Conservation (phyloP, 23 red algal species). For the Gracilaria caudata region DNA sequence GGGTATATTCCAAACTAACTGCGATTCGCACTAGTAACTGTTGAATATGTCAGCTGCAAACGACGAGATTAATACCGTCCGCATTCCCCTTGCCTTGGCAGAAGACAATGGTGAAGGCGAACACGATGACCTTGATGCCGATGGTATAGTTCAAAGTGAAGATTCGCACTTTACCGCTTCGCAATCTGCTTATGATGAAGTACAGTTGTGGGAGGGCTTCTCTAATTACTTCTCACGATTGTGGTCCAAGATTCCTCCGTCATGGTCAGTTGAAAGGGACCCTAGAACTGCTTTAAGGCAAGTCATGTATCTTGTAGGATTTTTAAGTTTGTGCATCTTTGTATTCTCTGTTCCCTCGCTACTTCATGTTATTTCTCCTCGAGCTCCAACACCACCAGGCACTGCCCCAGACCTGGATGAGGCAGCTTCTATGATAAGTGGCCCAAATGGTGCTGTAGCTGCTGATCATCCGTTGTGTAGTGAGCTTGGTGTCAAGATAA, state of each 20-base stretch:
- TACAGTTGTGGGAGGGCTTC: constrained; percentile 14
- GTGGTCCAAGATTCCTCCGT: constrained; percentile 36
- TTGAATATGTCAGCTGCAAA: neutral
- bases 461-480: constrained; percentile 83
- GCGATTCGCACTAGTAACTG: neutral
- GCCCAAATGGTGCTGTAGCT: constrained; percentile 83
- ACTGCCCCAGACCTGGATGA: constrained; percentile 56
- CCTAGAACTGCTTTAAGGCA: constrained; percentile 33
- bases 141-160: constrained; percentile 18
- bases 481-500: constrained; percentile 75
- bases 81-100: neutral
- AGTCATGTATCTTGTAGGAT: constrained; percentile 39
- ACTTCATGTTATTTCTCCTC: constrained; percentile 54
- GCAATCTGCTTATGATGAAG: neutral
- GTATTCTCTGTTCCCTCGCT: constrained; percentile 57
- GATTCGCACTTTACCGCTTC: neutral
- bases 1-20: neutral
- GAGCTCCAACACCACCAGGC: constrained; percentile 49
- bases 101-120: constrained; percentile 1
- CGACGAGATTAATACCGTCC: neutral
- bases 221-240: constrained; percentile 20
- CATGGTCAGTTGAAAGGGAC: constrained; percentile 56
- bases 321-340: constrained; percentile 56
- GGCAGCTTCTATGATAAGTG: constrained; percentile 52
- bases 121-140: constrained; percentile 27